Conservation (phyloP, 2,329 filamentous ascomycete genomes). For the Penicillium palitans region DNA sequence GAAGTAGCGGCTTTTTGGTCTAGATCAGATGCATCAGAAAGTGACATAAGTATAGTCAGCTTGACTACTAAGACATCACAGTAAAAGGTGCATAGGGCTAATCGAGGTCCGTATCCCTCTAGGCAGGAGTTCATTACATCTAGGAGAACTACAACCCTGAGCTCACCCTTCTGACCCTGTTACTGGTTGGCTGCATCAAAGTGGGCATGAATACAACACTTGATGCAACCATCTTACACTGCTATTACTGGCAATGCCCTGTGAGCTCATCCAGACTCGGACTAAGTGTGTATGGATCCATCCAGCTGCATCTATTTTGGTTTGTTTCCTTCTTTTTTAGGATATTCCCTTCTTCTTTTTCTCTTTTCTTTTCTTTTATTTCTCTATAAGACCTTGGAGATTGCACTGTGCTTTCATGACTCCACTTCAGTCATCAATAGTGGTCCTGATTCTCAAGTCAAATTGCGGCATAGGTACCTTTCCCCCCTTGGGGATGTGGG, state of each 20-base stretch:
- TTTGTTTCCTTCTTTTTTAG: background rate
- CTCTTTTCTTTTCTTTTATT: background rate
- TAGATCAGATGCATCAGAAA: constrained; percentile 26
- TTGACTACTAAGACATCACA: background rate
- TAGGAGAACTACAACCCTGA: constrained; percentile 22
- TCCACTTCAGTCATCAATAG: background rate
- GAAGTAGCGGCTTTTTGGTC: constrained; percentile 13
- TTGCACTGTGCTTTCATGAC: background rate
- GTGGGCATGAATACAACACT: constrained; percentile 15
- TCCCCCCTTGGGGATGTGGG: constrained; percentile 26
- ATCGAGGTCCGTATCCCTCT: constrained; percentile 20
- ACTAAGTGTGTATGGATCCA: constrained; percentile 1
- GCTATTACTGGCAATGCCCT: constrained; percentile 13
- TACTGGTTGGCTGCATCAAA: constrained; percentile 23
- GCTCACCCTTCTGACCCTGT: constrained; percentile 13
- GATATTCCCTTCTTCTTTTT: background rate
- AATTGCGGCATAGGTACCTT: background rate
- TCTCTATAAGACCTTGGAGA: background rate
- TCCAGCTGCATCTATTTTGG: constrained; percentile 2
- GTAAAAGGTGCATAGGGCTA: constrained; percentile 5
- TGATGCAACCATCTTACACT: constrained; percentile 25
- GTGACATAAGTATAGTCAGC: background rate
- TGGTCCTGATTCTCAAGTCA: background rate
- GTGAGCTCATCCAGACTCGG: constrained; percentile 10
- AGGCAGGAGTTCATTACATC: constrained; percentile 25